phyloP scores from a whole-genome alignment of 163 green algal genomes.

The Scenedesmus sp. region DNA sequence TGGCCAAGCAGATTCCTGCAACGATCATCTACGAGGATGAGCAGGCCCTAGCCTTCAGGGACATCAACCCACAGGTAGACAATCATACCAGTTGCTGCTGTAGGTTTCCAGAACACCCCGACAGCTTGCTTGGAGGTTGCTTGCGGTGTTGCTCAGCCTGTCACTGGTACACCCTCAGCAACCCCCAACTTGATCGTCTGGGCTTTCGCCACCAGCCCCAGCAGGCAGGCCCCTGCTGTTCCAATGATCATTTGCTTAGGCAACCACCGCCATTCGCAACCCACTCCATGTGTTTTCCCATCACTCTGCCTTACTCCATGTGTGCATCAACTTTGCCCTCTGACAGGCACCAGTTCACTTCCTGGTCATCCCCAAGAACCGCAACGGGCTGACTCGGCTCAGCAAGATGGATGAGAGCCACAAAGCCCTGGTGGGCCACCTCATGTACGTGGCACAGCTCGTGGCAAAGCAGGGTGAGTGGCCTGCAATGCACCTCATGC shows the following conservation, averaged over 20 bases:
- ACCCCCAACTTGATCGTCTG: too few relatives aligned
- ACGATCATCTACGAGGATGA: conserved; percentile 97
- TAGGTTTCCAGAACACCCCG: too few relatives aligned
- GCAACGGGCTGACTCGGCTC: conserved; percentile 88
- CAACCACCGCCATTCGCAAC: too few relatives aligned
- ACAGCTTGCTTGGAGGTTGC: too few relatives aligned
- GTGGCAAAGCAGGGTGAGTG: conserved; percentile 85
- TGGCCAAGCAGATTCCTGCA: conserved; percentile 90
- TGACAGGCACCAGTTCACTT: conserved; percentile 92
- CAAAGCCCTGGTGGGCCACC: conserved; percentile 92
- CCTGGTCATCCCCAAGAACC: conserved; percentile 94
- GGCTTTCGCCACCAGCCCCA: too few relatives aligned
- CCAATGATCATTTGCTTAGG: too few relatives aligned
- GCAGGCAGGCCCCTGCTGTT: too few relatives aligned
- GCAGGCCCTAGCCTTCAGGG: conserved; percentile 92
- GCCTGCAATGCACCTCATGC: neutral
- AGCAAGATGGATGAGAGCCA: conserved; percentile 84
- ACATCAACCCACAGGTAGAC: conserved; percentile 86
- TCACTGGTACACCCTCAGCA: too few relatives aligned
- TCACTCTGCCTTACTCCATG: too few relatives aligned
- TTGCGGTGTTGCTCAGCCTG: too few relatives aligned
- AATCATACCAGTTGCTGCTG: too few relatives aligned
- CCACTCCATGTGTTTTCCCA: too few relatives aligned
- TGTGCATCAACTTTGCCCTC: neutral
- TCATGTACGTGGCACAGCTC: conserved; percentile 87